A percentile compares a stretch with the other conserved stretches of the same genome.
phyloP scores from a whole-genome alignment of 2,329 filamentous ascomycete genomes.

The Fusarium nelsonii region DNA sequence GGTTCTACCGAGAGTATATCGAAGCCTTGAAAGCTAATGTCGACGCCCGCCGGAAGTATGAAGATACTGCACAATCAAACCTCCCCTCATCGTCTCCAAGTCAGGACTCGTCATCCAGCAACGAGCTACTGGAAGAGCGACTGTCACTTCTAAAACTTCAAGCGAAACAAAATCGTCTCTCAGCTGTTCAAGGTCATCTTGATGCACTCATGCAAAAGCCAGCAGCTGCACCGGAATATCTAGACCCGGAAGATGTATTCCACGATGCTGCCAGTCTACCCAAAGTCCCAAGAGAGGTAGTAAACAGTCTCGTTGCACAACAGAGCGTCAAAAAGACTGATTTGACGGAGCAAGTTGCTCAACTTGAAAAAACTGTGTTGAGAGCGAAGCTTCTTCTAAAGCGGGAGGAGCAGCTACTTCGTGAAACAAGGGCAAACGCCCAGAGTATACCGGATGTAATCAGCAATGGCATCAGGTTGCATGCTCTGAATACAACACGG shows the following conservation, averaged over 20 bases:
- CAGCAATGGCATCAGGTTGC: constrained; percentile 58
- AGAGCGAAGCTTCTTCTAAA: constrained; percentile 68
- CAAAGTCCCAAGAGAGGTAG: constrained; percentile 64
- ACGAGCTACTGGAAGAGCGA: constrained; percentile 61
- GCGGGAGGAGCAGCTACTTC: constrained; percentile 67
- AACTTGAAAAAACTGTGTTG: constrained; percentile 69
- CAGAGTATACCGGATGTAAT: constrained; percentile 54
- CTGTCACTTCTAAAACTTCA: constrained; percentile 64
- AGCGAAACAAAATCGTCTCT: constrained; percentile 64
- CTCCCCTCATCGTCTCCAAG: constrained; percentile 35
- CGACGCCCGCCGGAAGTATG: constrained; percentile 63
- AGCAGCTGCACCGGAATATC: constrained; percentile 62
- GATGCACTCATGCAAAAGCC: constrained; percentile 65
- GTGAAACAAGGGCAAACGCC: constrained; percentile 58
- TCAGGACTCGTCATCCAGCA: constrained; percentile 29
- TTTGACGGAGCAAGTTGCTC: constrained; percentile 61
- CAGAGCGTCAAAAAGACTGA: constrained; percentile 55
- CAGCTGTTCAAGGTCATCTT: constrained; percentile 64
- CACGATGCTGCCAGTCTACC: constrained; percentile 59
- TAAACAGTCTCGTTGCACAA: constrained; percentile 63
- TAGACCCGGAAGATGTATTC: constrained; percentile 64
- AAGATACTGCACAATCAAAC: constrained; percentile 51
- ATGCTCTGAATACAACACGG: constrained; percentile 68
- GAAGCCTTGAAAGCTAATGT: constrained; percentile 66
- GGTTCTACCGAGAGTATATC: constrained; percentile 67